Evolutionary conservation across 441 rosid genomes (phyloP), one percentile per base, ranked within the genome.

Genomic region (Mallotus repandus): DNA sequence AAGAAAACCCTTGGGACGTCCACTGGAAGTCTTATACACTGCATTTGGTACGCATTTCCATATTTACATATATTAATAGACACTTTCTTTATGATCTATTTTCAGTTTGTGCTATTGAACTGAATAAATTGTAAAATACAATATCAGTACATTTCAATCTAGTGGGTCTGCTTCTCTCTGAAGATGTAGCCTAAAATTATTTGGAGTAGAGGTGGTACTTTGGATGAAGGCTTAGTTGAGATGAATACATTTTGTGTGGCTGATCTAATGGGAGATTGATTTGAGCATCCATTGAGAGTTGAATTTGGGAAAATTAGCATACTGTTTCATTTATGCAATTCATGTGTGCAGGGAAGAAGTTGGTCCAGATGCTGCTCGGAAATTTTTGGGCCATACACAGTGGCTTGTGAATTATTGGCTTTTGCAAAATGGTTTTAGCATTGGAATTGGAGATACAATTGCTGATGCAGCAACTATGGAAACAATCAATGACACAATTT

Each of bases 351-450:
- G 99, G 99, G 99, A 96, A 83, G 99, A 96, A 77, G 98, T 96
- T 82, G 99, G 99, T 73, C 99, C 99, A 50, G 99, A 96, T 92
- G 96, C 99, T 19, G 99, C 99, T 66, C 91, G 99, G 74, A 96
- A 94, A 76, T 96, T 96, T 85, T 90, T 96, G 74, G 99, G 99
- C 59, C 99, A 96, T 78, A 96, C 99, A 10, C 99, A 94, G 71
- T 96, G 99, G 99, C 98, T 96, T 82, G 99, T 96, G 70, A 96
- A 96, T 74, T 96, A 96, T 83, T 96, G 99, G 99, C 97, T 96
- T 80, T 85, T 96, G 81, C 99, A 96, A 82, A 83, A 94, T 72
- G 98, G 80, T 81, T 96, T 96, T 82, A 96, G 97, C 79, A 96
- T 96, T 74, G 99, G 99, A n/a, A 96, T 96, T 81, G 99, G 98